phyloP scores from a whole-genome alignment of 2,329 filamentous ascomycete species.

The Fusarium bulbicola region DNA sequence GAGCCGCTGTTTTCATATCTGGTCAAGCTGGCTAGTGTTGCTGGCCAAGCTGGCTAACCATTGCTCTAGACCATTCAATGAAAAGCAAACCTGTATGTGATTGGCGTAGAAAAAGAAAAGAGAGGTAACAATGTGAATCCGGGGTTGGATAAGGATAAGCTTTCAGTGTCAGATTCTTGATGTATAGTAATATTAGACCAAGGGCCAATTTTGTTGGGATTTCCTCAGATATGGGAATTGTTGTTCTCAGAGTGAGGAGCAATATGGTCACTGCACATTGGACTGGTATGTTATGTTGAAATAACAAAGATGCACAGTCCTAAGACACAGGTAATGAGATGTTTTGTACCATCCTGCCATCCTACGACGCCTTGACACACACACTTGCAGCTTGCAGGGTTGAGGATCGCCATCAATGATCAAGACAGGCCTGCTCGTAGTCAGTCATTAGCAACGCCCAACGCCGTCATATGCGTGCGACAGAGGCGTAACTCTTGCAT shows the following conservation, averaged over 20 bases:
- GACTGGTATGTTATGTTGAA: neutral
- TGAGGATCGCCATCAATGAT: neutral
- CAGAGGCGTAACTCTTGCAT: conserved; percentile 13
- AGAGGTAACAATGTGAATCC: conserved; percentile 10
- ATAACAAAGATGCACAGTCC: conserved; percentile 9
- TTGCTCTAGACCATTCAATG: neutral
- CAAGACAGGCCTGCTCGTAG: neutral
- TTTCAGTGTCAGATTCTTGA: neutral
- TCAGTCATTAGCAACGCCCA: conserved; percentile 3
- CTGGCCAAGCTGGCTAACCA: neutral
- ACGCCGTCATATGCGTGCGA: conserved; percentile 20
- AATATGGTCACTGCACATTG: neutral
- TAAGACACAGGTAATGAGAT: conserved; percentile 16
- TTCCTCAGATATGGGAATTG: conserved; percentile 6
- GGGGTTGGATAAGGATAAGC: conserved; percentile 9
- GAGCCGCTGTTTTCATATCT: conserved; percentile 2
- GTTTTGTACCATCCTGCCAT: neutral
- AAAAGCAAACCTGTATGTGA: conserved; percentile 15
- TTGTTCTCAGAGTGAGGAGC: neutral
- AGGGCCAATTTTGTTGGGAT: conserved; percentile 16
- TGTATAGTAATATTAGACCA: neutral
- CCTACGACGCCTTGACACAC: neutral
- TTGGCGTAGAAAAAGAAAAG: conserved; percentile 15
- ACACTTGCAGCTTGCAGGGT: neutral
- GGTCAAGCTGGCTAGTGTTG: neutral